Evolutionary conservation across 129 eudicot species (phyloP).

Genomic region (Flaveria ramosissima): DNA sequence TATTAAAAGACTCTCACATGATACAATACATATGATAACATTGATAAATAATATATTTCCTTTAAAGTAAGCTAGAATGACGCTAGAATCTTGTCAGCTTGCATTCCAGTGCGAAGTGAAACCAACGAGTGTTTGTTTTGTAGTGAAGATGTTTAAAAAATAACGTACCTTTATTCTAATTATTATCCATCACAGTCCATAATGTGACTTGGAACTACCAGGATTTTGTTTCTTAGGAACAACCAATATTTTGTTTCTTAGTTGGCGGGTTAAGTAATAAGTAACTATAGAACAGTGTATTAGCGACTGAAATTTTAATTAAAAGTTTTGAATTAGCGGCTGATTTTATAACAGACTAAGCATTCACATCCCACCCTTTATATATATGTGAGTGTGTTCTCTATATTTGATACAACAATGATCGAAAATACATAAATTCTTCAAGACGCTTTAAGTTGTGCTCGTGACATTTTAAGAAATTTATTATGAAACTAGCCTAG

Average conservation of each 20-base stretch:
- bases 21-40: not conserved
- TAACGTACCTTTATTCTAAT: not conserved
- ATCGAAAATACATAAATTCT: too few relatives aligned
- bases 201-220: constrained; percentile 22
- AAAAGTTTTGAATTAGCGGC: too few relatives aligned
- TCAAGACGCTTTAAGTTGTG: too few relatives aligned
- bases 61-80: not conserved
- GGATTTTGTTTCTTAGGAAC: constrained; percentile 28
- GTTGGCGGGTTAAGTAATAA: not conserved
- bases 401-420: too few relatives aligned
- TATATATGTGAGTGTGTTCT: too few relatives aligned
- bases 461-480: too few relatives aligned
- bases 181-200: not conserved
- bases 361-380: too few relatives aligned
- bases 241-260: constrained; percentile 26
- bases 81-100: not conserved
- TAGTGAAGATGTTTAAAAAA: not conserved
- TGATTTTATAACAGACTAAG: too few relatives aligned
- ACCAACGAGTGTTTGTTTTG: constrained; percentile 22
- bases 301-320: too few relatives aligned
- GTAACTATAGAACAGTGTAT: too few relatives aligned
- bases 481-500: too few relatives aligned
- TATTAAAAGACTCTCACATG: not conserved
- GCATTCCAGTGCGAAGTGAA: not conserved
- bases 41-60: not conserved